Conservation (phyloP, 352 stramenopile genomes). For the Phytophthora citrophthora region DNA sequence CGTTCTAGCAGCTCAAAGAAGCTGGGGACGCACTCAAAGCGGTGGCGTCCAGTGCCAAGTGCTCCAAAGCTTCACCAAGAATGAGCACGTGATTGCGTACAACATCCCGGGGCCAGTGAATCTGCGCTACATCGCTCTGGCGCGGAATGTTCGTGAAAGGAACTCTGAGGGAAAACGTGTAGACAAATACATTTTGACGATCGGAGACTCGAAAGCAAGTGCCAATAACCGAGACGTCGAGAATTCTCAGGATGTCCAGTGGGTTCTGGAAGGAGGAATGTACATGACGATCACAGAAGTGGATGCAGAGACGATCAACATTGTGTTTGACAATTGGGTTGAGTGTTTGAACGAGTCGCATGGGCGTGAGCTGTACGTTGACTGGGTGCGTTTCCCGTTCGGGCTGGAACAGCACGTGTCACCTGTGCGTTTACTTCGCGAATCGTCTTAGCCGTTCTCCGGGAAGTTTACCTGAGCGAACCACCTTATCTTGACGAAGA, state of each 20-base stretch:
- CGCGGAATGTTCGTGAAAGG: not conserved
- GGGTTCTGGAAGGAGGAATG: not conserved
- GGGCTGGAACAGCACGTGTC: not conserved
- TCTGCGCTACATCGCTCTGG: not conserved
- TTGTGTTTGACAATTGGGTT: not conserved
- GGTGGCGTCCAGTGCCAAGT: too few species aligned
- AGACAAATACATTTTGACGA: not conserved
- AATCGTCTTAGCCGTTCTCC: too few species aligned
- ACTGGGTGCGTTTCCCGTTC: not conserved
- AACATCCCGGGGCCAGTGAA: not conserved
- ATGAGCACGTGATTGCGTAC: not conserved
- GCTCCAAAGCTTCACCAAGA: not conserved
- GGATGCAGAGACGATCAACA: not conserved
- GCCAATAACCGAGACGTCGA: not conserved
- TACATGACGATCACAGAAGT: not conserved
- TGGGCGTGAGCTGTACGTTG: not conserved
- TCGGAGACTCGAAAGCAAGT: not conserved
- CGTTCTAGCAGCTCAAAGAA: not conserved
- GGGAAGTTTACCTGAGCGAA: too few species aligned
- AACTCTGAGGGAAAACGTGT: not conserved
- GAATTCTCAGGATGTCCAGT: not conserved
- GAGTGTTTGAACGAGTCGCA: not conserved
- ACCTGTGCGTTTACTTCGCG: too few species aligned
- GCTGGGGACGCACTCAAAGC: too few species aligned
- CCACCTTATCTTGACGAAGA: too few species aligned